phyloP scores from a whole-genome alignment of 495 filamentous ascomycete genomes.

The Aspergillus cavernicola region DNA sequence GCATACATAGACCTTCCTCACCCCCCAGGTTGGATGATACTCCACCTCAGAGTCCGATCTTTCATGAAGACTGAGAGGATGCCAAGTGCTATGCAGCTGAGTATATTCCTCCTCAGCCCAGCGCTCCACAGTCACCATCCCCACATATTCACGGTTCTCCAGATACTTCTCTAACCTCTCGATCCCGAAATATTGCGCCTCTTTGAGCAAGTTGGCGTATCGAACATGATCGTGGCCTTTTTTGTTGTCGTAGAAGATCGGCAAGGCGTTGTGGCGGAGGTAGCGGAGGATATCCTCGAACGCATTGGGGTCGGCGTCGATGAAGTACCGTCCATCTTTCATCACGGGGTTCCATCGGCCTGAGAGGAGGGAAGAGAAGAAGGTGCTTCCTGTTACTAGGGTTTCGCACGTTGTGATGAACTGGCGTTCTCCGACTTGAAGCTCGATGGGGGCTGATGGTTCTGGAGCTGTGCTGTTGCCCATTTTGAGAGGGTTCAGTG shows the following conservation, averaged over 20 bases:
- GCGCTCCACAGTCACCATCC: background rate
- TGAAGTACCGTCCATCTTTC: conserved; percentile 3
- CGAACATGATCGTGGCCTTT: conserved; percentile 5
- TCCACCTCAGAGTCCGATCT: background rate
- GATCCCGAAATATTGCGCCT: conserved; percentile 10
- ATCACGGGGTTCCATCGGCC: conserved; percentile 1
- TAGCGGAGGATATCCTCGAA: conserved; percentile 12
- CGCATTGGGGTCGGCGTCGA: conserved; percentile 9
- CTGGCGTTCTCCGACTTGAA: conserved; percentile 6
- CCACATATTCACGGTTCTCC: background rate
- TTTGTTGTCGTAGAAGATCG: conserved; percentile 1
- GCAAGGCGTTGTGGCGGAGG: conserved; percentile 3
- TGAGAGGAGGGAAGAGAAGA: conserved; percentile 7
- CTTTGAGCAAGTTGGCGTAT: conserved; percentile 5
- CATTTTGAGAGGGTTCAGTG: no score
- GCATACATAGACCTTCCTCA: background rate
- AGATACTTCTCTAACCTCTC: background rate
- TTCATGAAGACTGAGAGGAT: background rate
- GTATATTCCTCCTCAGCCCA: background rate
- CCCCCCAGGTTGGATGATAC: background rate
- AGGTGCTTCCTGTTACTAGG: conserved; percentile 1
- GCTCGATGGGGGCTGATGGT: no score
- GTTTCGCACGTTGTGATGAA: conserved; percentile 5
- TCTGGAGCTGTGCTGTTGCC: no score
- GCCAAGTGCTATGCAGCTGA: background rate